phyloP scores from a whole-genome alignment of 108 stramenopile species.

The Skeletonema grethae region DNA sequence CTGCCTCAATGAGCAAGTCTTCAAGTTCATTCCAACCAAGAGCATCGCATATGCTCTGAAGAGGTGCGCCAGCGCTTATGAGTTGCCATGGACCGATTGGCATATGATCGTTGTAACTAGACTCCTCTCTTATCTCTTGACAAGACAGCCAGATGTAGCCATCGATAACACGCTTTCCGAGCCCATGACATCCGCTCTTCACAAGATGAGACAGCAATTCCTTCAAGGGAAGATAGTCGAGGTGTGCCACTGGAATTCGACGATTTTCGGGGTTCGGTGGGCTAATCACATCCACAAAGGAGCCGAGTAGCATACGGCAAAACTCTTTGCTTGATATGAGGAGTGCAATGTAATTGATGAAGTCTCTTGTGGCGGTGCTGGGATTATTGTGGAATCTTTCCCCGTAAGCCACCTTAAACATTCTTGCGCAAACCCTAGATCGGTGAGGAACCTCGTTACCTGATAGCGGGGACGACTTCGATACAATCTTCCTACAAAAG shows the following conservation, averaged over 20 bases:
- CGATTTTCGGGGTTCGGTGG: neutral
- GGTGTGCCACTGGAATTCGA: neutral
- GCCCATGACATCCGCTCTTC: neutral
- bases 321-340: neutral
- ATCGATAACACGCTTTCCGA: neutral
- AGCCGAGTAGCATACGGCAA: neutral
- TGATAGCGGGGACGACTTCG: too few relatives aligned
- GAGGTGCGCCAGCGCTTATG: neutral
- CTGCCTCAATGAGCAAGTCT: neutral
- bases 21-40: constrained; percentile 7
- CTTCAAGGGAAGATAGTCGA: neutral
- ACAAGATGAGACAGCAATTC: neutral
- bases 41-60: neutral
- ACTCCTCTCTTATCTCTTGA: neutral
- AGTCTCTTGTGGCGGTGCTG: neutral
- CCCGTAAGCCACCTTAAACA: too few relatives aligned
- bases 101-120: neutral
- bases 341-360: neutral
- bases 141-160: constrained; percentile 3
- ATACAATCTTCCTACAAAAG: neutral
- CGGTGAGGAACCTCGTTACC: too few relatives aligned
- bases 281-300: neutral
- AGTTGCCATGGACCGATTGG: too few relatives aligned
- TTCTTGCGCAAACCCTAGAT: too few relatives aligned
- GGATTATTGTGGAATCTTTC: too few relatives aligned